Evolutionary conservation across 495 filamentous ascomycete species (phyloP).

Genomic region (Neurospora sp.): DNA sequence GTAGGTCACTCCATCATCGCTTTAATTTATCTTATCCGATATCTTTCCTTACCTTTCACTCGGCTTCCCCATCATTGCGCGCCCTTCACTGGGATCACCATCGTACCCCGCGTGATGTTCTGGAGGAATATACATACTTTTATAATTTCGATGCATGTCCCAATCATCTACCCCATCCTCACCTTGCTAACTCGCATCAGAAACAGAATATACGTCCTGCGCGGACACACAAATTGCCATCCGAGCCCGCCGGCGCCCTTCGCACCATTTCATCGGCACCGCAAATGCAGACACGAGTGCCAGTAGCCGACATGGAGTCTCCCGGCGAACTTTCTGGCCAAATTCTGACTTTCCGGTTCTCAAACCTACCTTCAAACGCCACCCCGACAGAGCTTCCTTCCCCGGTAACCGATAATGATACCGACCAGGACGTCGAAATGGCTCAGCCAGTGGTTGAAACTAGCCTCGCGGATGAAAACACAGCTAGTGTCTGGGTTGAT

Average conservation of each 20-base stretch:
- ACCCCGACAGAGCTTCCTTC: neutral
- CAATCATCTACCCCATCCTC: neutral
- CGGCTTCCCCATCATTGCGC: neutral
- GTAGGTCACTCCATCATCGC: neutral
- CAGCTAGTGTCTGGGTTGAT: neutral
- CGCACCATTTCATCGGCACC: neutral
- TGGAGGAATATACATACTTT: neutral
- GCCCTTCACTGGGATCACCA: neutral
- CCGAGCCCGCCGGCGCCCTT: neutral
- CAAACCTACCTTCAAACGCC: neutral
- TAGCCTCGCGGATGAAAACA: neutral
- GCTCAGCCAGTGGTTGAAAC: neutral
- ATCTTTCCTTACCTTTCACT: neutral
- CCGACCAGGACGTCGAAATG: neutral
- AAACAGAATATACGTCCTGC: neutral
- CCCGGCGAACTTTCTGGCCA: neutral
- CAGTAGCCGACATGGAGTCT: neutral
- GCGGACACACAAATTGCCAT: neutral
- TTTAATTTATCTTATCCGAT: neutral
- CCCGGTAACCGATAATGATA: neutral
- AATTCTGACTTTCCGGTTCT: neutral
- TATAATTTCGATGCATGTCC: neutral
- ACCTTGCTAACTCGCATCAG: neutral
- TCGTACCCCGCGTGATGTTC: neutral
- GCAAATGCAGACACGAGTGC: neutral